Base-by-base conservation (phyloP, 139 green algal species). In the Chlorokybus atmophyticus region DNA sequence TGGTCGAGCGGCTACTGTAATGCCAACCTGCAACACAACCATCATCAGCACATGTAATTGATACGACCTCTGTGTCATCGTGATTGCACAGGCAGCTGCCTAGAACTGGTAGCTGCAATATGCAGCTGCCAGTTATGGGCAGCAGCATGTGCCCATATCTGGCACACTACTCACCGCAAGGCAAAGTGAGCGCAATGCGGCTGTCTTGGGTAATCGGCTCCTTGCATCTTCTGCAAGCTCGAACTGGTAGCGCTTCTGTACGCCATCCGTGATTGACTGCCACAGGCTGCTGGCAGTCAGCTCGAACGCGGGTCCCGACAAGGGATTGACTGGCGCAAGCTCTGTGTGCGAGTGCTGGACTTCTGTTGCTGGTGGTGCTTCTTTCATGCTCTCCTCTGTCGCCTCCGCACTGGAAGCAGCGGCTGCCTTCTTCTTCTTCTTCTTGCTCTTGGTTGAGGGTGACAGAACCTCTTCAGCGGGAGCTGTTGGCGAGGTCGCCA, bases 1-100 rank as follows among this genome's bases (percentile, higher is more conserved):
- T 14, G 59, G 59, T 4, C 40, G 42, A 1, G 64, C 51, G 6
- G 42, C 57, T 25, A 76, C 3, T 27, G 50, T 39, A 1, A 76
- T 28, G n/a, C 68, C 68, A 60, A 76, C 58, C 68, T 75, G 69
- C 10, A n/a, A n/a, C n/a, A n/a, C n/a, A n/a, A n/a, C n/a, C n/a
- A n/a, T n/a, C n/a, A n/a, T n/a, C n/a, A n/a, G n/a, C n/a, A n/a
- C n/a, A n/a, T n/a, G n/a, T n/a, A n/a, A n/a, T n/a, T n/a, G n/a
- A n/a, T n/a, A n/a, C n/a, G n/a, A n/a, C n/a, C n/a, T n/a, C n/a
- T n/a, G n/a, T n/a, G n/a, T n/a, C n/a, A n/a, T n/a, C n/a, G n/a
- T n/a, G n/a, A n/a, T n/a, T n/a, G n/a, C n/a, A n/a, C n/a, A n/a
- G n/a, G n/a, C n/a, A n/a, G n/a, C n/a, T n/a, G n/a, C n/a, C n/a